Evolutionary conservation across 805 yeast genomes (phyloP).

Genomic region (Pichia ethanolica): DNA sequence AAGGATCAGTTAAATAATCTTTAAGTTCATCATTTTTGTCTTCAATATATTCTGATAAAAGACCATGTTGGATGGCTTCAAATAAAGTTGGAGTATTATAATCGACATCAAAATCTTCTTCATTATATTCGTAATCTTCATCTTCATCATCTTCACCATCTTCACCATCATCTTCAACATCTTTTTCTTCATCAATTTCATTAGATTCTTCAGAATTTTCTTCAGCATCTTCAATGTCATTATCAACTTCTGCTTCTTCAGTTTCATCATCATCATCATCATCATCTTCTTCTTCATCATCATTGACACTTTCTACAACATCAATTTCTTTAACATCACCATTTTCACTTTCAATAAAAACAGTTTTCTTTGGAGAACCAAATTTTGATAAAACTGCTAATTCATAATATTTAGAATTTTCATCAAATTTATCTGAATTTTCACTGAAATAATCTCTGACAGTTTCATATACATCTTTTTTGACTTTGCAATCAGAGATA

Average conservation of each 20-base stretch:
- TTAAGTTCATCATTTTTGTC: constrained; percentile 23
- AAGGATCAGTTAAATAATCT: constrained; percentile 29
- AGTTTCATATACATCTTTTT: constrained; percentile 23
- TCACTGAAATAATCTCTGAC: constrained; percentile 17
- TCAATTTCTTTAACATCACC: constrained; percentile 1
- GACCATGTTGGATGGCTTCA: constrained; percentile 9
- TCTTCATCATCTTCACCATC: constrained; percentile 50
- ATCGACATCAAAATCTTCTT: constrained; percentile 12
- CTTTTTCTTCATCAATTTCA: constrained; percentile 3
- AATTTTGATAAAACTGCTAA: constrained; percentile 15
- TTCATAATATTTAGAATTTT: constrained; percentile 23
- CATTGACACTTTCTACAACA: constrained; percentile 53
- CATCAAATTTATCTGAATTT: constrained; percentile 17
- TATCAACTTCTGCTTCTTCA: constrained; percentile 48
- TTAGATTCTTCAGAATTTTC: constrained; percentile 51
- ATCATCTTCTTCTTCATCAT: constrained; percentile 39
- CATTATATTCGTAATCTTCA: constrained; percentile 11
- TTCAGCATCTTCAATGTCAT: constrained; percentile 11
- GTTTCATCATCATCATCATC: constrained; percentile 54
- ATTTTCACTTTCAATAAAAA: constrained; percentile 12
- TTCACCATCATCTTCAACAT: constrained; percentile 48
- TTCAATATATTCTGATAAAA: constrained; percentile 15
- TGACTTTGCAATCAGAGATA: constrained; percentile 19
- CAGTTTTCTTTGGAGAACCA: constrained; percentile 12
- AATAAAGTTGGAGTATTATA: constrained; percentile 5